phyloP scores from a whole-genome alignment of 2,329 filamentous ascomycete genomes.

The Penicillium polonicum region DNA sequence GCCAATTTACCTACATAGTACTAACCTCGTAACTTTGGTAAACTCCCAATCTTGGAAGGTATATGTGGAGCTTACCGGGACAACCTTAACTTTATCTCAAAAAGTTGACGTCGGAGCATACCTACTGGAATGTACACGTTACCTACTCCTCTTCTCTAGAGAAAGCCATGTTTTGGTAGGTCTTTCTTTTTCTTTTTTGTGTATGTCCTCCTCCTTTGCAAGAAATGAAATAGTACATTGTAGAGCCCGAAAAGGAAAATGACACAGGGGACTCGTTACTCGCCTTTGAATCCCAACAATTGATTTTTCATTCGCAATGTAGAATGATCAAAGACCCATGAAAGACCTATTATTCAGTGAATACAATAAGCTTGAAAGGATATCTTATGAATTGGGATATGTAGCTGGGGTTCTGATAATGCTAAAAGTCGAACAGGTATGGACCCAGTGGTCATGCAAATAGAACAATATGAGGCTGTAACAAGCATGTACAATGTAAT shows the following conservation, averaged over 20 bases:
- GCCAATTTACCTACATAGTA: neutral
- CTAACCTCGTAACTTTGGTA: neutral
- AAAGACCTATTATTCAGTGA: neutral
- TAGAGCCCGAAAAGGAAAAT: neutral
- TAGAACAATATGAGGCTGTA: neutral
- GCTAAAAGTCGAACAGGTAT: neutral
- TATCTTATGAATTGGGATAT: slow-evolving; percentile 21
- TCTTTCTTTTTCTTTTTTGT: too few species aligned
- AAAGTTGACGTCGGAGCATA: neutral
- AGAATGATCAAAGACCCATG: neutral
- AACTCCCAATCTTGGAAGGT: neutral
- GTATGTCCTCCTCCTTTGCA: neutral
- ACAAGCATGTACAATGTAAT: neutral
- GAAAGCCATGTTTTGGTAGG: neutral
- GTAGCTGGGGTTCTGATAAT: slow-evolving; percentile 10
- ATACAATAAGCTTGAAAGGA: neutral
- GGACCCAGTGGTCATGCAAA: slow-evolving; percentile 1
- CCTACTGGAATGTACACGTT: neutral
- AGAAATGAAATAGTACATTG: neutral
- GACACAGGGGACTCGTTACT: neutral
- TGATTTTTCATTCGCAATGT: neutral
- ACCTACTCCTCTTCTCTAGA: neutral
- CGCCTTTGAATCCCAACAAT: neutral
- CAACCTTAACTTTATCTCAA: neutral
- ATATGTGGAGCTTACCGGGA: neutral